Conservation (phyloP, 495 filamentous ascomycete species). For the Xylaria nigripes region DNA sequence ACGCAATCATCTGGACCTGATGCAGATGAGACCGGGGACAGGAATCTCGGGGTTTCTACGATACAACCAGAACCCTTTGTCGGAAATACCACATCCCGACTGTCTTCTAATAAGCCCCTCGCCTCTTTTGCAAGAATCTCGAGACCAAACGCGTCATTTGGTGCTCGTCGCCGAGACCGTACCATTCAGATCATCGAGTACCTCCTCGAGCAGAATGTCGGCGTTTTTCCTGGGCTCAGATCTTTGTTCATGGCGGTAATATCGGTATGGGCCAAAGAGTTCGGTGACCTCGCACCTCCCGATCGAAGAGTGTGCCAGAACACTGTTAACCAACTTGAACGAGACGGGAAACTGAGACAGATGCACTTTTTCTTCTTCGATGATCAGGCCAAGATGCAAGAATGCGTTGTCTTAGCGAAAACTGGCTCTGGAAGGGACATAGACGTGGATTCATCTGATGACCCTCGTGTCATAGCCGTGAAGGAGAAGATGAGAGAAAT, state of each 20-base stretch:
- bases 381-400: constrained; percentile 16
- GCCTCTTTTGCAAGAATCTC: constrained; percentile 5
- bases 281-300: constrained; percentile 37
- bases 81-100: neutral
- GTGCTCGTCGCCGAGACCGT: constrained; percentile 20
- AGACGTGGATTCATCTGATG: constrained; percentile 5
- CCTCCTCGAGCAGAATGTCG: constrained; percentile 58
- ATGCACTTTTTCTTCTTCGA: constrained; percentile 54
- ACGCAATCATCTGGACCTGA: neutral
- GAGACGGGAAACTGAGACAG: constrained; percentile 49
- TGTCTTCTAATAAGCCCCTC: neutral
- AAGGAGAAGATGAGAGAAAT: constrained; percentile 37
- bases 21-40: neutral
- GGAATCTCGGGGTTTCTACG: neutral
- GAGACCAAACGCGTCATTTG: constrained; percentile 12
- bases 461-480: constrained; percentile 23
- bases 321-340: constrained; percentile 54
- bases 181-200: constrained; percentile 57
- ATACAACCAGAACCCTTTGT: neutral
- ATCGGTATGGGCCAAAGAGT: constrained; percentile 52
- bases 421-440: neutral
- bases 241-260: constrained; percentile 66
- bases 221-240: constrained; percentile 65
- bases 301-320: constrained; percentile 33
- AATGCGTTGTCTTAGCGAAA: constrained; percentile 21